These are phyloP conservation scores for Mortierella claussenii DNA, from an alignment of 192 early-diverging fungal species.

Conservation along the genomic window DNA sequence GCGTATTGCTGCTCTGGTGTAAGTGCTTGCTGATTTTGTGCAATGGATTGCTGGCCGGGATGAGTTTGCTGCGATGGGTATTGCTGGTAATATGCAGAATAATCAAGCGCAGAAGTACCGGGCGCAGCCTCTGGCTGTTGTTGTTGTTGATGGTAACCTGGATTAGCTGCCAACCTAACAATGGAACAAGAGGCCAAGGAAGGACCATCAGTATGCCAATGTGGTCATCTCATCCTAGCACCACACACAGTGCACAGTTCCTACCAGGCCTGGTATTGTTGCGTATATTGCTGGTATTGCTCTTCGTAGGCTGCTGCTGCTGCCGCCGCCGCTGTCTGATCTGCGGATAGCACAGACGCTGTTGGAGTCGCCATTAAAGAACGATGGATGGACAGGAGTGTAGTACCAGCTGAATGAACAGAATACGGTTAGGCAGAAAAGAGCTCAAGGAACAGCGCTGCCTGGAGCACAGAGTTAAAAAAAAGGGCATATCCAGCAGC, in stretches of 20 bases:
- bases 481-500: constrained; percentile 1
- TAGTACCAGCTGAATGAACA: too few species aligned
- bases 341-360: constrained; percentile 16
- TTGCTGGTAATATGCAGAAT: constrained; percentile 46
- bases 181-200: background rate
- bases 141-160: constrained; percentile 33
- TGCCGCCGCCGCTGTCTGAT: too few species aligned
- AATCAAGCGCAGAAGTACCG: constrained; percentile 17
- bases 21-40: constrained; percentile 8
- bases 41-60: background rate
- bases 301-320: constrained; percentile 42
- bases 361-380: constrained; percentile 47
- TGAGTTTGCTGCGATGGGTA: constrained; percentile 21
- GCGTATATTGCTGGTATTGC: constrained; percentile 52
- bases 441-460: background rate
- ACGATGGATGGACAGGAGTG: too few species aligned
- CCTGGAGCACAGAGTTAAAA: too few species aligned
- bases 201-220: too few species aligned
- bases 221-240: too few species aligned
- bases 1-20: constrained; percentile 46
- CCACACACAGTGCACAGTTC: too few species aligned
- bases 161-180: constrained; percentile 41
- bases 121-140: constrained; percentile 3
- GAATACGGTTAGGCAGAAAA: too few species aligned
- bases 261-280: constrained; percentile 49